Percentiles rank a stretch among this genome's conserved stretches.
These are phyloP conservation scores for Beauveria pseudobassiana DNA, from an alignment of 2,329 filamentous ascomycete genomes.

Conservation along the genomic window DNA sequence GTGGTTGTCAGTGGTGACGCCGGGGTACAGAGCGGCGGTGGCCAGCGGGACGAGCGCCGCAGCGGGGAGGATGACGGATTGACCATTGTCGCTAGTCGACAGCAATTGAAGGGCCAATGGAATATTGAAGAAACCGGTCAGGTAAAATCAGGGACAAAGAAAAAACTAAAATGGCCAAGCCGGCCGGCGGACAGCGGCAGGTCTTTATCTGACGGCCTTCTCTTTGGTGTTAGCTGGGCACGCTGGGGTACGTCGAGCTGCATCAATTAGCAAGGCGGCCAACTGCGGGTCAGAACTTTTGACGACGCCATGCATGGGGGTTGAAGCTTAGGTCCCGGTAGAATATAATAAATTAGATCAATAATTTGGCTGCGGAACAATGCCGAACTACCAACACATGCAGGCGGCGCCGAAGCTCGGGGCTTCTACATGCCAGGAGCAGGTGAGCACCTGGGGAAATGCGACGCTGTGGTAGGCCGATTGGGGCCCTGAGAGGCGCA, in stretches of 20 bases:
- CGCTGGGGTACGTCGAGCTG: neutral
- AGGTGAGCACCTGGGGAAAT: conserved; percentile 12
- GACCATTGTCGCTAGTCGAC: conserved; percentile 19
- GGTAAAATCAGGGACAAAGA: neutral
- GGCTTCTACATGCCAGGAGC: neutral
- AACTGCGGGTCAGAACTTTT: conserved; percentile 6
- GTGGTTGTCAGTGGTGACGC: conserved; percentile 45
- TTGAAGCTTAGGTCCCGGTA: neutral
- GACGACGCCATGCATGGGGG: neutral
- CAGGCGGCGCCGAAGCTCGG: neutral
- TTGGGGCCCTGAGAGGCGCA: neutral
- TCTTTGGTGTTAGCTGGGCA: conserved; percentile 10
- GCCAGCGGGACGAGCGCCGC: conserved; percentile 23
- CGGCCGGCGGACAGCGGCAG: neutral
- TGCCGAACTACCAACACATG: neutral
- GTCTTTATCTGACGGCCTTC: conserved; percentile 3
- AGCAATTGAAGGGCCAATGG: neutral
- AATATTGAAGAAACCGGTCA: neutral
- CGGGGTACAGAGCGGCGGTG: conserved; percentile 32
- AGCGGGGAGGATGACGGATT: conserved; percentile 17
- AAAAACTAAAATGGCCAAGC: neutral
- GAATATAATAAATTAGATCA: neutral
- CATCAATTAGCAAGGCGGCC: neutral
- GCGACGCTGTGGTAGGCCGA: conserved; percentile 15
- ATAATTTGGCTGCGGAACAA: neutral